Conservation (phyloP, 2,329 filamentous ascomycete species). For the Fusarium cicatricum region DNA sequence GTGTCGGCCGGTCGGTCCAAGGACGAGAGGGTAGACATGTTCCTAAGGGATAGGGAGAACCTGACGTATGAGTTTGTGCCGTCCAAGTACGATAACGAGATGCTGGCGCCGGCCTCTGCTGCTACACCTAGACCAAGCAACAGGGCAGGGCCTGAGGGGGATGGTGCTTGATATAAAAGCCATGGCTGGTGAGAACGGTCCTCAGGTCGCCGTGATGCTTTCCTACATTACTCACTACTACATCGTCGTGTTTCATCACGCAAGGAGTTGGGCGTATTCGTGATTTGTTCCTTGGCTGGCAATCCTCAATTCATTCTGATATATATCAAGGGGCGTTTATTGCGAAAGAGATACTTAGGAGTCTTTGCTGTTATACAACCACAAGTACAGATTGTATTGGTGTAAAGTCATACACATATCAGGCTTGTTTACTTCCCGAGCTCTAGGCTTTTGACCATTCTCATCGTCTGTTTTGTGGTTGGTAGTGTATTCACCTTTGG, state of each 20-base stretch:
- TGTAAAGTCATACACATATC: no score
- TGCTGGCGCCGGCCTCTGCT: conserved; percentile 14
- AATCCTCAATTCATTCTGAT: not conserved
- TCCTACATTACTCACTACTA: not conserved
- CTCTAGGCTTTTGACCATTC: no score
- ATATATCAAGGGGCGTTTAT: not conserved
- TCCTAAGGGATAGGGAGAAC: conserved; percentile 76
- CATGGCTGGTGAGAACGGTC: conserved; percentile 24
- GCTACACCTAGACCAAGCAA: conserved; percentile 7
- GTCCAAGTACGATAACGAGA: conserved; percentile 41
- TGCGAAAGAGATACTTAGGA: not conserved
- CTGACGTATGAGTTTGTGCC: conserved; percentile 46
- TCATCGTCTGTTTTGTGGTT: no score
- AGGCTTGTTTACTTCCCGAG: no score
- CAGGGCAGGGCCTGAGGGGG: not conserved
- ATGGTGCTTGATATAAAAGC: not conserved
- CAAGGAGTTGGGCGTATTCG: conserved; percentile 24
- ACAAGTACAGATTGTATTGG: no score
- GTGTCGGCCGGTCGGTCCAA: conserved; percentile 61
- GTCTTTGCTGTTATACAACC: no score
- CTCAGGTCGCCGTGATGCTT: not conserved
- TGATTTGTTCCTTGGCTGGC: not conserved
- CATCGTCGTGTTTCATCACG: conserved; percentile 23
- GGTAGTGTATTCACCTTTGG: no score
- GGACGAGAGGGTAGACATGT: conserved; percentile 77